Percentiles rank a stretch among this genome's conserved stretches.
Conservation (phyloP, 2,329 filamentous ascomycete genomes). For the Hypoxylon sp. region DNA sequence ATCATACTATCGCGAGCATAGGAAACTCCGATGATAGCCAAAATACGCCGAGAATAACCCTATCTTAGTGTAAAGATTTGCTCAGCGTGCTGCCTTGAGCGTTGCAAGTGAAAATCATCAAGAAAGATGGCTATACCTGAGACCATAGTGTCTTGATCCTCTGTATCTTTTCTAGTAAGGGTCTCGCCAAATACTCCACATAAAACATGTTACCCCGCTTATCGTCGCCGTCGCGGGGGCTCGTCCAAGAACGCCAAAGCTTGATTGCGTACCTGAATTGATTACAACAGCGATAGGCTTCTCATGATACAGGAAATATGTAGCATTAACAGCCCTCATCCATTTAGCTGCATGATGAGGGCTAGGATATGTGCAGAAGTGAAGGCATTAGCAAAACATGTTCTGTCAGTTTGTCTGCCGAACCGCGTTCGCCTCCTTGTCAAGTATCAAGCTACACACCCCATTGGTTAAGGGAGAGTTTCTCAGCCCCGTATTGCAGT, state of each 20-base stretch:
- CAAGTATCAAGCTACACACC: constrained; percentile 21
- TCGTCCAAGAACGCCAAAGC: constrained; percentile 13
- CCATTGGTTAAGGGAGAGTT: constrained; percentile 19
- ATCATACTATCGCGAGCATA: constrained; percentile 1
- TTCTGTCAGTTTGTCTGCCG: constrained; percentile 10
- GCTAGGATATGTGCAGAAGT: constrained; percentile 12
- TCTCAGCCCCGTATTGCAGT: constrained; percentile 15
- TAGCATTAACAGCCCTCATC: not conserved
- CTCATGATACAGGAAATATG: not conserved
- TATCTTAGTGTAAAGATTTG: not conserved
- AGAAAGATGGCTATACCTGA: not conserved
- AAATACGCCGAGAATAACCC: constrained; percentile 15
- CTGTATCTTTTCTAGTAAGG: not conserved
- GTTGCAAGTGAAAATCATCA: not conserved
- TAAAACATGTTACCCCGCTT: constrained; percentile 13
- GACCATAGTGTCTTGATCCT: not conserved
- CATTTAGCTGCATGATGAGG: not conserved
- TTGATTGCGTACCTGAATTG: not conserved
- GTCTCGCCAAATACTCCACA: constrained; percentile 3
- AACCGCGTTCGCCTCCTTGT: constrained; percentile 20
- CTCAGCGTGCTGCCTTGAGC: not conserved
- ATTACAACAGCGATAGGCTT: not conserved
- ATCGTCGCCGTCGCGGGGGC: constrained; percentile 27
- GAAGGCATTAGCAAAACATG: not conserved
- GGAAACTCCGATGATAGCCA: constrained; percentile 6